Base-by-base conservation (phyloP, 2,329 filamentous ascomycete genomes). In the Alternaria tenuissima region DNA sequence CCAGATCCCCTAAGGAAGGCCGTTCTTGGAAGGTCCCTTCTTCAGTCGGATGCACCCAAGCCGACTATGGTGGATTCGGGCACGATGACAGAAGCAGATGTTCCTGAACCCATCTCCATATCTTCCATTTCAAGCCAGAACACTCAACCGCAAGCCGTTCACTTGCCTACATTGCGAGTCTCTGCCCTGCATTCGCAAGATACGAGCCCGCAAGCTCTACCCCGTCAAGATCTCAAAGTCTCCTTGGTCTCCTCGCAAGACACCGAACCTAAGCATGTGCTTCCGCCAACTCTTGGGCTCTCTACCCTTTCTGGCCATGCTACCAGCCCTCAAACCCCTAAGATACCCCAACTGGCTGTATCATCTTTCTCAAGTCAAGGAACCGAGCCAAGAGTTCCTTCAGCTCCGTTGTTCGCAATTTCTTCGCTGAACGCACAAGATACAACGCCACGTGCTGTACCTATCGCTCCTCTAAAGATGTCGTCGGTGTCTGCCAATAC, bases 11-110 rank as follows among this genome's bases (percentile, higher is more conserved):
- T 64, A 28, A 61, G 68, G 41, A 73, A 65, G 52, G 58, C 67
- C 51, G 32, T 68, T 8, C 58, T 68, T 12, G 63, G 59, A 42
- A 64, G 62, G 39, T 75, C 72, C 20, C 67, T 68, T 54, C 66
- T 72, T 16, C 67, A 71, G 36, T 63, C 65, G 4, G 59, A 63
- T 39, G 44, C 59, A 16, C 68, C 65, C 38, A 76, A 57, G 59
- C 64, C 80, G 7, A 63, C 73, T 26, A 88, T 88, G 86, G 84
- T 88, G 32, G 87, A 89, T 72, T 84, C 85, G 52, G 82, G 82
- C 43, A 84, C 85, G 64, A 89, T 89, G 87, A 89, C 87, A 7
- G 87, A 89, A 52, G 81, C 85, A 24, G 86, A 83, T 84, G 77
- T 81, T 59, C 81, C 81, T 28, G 74, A 78, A 52, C 64, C 64